phyloP scores from a whole-genome alignment of 106 monocot species.

The Narthecium ossifragum region DNA sequence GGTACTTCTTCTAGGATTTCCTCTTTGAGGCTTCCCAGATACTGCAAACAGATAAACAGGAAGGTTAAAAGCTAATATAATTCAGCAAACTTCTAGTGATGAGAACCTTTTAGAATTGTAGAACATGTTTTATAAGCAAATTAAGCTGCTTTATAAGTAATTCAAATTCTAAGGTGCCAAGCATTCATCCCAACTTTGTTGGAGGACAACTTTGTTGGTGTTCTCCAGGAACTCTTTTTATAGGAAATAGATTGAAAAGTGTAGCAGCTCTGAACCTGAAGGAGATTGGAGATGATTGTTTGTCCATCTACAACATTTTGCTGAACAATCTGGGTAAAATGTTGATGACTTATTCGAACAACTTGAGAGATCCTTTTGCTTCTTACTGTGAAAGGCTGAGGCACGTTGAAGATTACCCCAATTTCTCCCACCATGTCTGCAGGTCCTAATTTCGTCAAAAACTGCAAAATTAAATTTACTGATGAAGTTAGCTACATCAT shows the following conservation, averaged over 20 bases:
- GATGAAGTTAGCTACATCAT: neutral
- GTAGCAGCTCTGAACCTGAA: constrained; percentile 40
- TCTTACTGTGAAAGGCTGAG: constrained; percentile 68
- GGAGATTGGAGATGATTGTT: constrained; percentile 39
- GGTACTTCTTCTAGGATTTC: constrained; percentile 43
- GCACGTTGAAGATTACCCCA: constrained; percentile 64
- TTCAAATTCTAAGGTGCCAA: neutral
- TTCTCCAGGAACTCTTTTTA: too few species aligned
- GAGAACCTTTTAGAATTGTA: neutral
- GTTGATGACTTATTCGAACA: constrained; percentile 42
- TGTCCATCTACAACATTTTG: constrained; percentile 30
- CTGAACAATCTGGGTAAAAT: constrained; percentile 44
- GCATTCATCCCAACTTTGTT: too few species aligned
- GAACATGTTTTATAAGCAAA: neutral
- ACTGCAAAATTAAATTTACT: constrained; percentile 19
- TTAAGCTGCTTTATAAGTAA: neutral
- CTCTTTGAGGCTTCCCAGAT: constrained; percentile 24
- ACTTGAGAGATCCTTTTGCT: constrained; percentile 59
- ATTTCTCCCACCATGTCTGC: constrained; percentile 55
- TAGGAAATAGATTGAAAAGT: too few species aligned
- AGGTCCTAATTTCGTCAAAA: constrained; percentile 26
- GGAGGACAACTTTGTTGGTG: too few species aligned
- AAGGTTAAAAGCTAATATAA: too few species aligned
- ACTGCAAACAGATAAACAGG: constrained; percentile 22
- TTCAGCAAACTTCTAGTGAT: too few species aligned